Evolutionary conservation across 2,329 filamentous ascomycete species (phyloP).

Genomic region (Colletotrichum liriopes): DNA sequence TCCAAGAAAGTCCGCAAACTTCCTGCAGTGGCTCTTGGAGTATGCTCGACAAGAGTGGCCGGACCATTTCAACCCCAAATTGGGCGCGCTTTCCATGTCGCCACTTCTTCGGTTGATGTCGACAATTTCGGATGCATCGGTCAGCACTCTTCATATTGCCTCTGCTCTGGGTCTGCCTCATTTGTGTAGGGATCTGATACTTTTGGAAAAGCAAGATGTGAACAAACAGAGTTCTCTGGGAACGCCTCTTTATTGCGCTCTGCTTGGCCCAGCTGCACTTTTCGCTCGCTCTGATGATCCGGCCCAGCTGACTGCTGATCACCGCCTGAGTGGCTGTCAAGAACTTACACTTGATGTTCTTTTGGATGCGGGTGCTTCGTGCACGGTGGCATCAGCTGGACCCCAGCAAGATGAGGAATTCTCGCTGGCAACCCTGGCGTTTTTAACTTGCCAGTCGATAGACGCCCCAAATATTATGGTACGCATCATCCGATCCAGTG

Average conservation of each 20-base stretch:
- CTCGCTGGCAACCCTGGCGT: slow-evolving; percentile 32
- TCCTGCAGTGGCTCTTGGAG: slow-evolving; percentile 56
- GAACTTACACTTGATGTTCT: slow-evolving; percentile 50
- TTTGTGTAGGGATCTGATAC: slow-evolving; percentile 47
- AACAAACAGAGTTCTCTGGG: slow-evolving; percentile 48
- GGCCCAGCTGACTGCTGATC: not conserved
- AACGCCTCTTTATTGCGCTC: slow-evolving; percentile 53
- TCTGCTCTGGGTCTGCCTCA: slow-evolving; percentile 52
- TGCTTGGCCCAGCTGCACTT: slow-evolving; percentile 51
- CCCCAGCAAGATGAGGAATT: slow-evolving; percentile 8
- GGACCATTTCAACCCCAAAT: slow-evolving; percentile 41
- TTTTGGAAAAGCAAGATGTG: slow-evolving; percentile 35
- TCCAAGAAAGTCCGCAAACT: slow-evolving; percentile 47
- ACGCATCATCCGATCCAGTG: not conserved
- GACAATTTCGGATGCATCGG: slow-evolving; percentile 47
- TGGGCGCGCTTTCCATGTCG: slow-evolving; percentile 45
- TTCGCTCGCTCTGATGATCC: slow-evolving; percentile 42
- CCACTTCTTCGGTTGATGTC: slow-evolving; percentile 50
- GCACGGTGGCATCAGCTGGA: not conserved
- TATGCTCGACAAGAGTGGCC: slow-evolving; percentile 52
- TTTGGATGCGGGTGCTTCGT: slow-evolving; percentile 43
- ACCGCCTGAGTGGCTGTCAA: slow-evolving; percentile 22
- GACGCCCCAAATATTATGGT: not conserved
- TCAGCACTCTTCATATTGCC: slow-evolving; percentile 54
- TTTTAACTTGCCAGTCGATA: slow-evolving; percentile 27